Base-by-base conservation (phyloP, 306 rosid genomes). In the Ormosia semicastrata region DNA sequence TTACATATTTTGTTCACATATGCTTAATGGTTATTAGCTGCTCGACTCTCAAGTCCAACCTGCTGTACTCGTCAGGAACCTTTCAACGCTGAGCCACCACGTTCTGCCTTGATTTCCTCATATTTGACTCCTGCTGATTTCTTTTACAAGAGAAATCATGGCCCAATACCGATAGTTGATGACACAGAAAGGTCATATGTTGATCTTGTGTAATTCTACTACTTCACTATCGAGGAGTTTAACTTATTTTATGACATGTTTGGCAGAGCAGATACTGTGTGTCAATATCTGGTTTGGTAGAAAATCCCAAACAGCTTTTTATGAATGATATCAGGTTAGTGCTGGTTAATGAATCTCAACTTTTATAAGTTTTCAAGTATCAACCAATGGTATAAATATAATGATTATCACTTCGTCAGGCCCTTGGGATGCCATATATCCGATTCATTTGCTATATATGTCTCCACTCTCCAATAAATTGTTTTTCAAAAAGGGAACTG, bases 291-390 rank as follows among this genome's bases (percentile, higher is more conserved):
- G 99, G 98, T 71, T 74, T 89, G 39, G 50, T 88, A 52, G 90
- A 90, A 24, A 81, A 71, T 57, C 86, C 96, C 81, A 92, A 78
- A 53, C 76, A 82, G 66, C 76, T 95, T 66, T 91, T 81, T 62
- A 87, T 93, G 93, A 87, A 92, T 39, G 98, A 93, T 83, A 92
- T 95, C 86, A 80, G 87, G 98, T 95, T 72, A 77, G 90, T 81
- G n/a, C 12, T 36, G 12, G 17, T 75, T 10, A 13, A 14, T 13
- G 58, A 66, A 66, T 65, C 17, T 8, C 18, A 47, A 8, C 47
- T 11, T 15, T 34, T 10, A 3, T 47, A 4, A 0, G 11, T 73
- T 7, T 18, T 54, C 6, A 36, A 37, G 0, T 73, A 6, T 53
- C 14, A 11, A 59, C 37, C 36, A 17, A 3, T 15, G 49, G 10